Evolutionary conservation across 352 stramenopile genomes (phyloP), one percentile per base, ranked within the genome.

Genomic region (Phytopythium montanum): DNA sequence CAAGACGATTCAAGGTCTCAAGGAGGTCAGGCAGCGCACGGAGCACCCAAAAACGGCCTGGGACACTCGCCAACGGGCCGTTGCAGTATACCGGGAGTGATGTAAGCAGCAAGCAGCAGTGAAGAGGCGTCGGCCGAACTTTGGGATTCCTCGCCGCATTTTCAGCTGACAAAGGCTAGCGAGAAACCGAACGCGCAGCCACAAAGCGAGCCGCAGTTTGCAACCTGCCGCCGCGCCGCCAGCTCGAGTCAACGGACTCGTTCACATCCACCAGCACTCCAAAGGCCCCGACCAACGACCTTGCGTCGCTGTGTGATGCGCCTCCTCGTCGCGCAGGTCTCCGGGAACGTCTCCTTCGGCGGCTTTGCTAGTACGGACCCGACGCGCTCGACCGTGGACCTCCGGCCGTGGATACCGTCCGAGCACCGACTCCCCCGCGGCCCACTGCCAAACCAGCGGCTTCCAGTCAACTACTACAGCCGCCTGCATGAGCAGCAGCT

Each of bases 71-170:
- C n/a, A n/a, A n/a, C n/a, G n/a, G n/a, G n/a, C n/a, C n/a, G n/a
- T n/a, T n/a, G n/a, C n/a, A n/a, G n/a, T n/a, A n/a, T n/a, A n/a
- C n/a, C n/a, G n/a, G n/a, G n/a, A n/a, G n/a, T n/a, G n/a, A n/a
- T n/a, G n/a, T n/a, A n/a, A n/a, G n/a, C n/a, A n/a, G n/a, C n/a
- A n/a, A n/a, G n/a, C n/a, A 2, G 18, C 12, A 34, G 12, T 34
- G 19, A 8, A 8, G 14, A 34, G 45, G 8, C 21, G 19, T 18
- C n/a, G 13, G 6, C 42, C n/a, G n/a, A n/a, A n/a, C n/a, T n/a
- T n/a, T n/a, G n/a, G n/a, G n/a, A n/a, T n/a, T 25, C 18, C 44
- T 26, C 44, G n/a, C 28, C 45, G 45, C 45, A n/a, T 53, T 53
- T 53, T 53, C 46, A 53, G 25, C 46, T 53, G 34, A 53, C 46